phyloP scores from a whole-genome alignment of 495 filamentous ascomycete species.

The Oidiodendron maius region DNA sequence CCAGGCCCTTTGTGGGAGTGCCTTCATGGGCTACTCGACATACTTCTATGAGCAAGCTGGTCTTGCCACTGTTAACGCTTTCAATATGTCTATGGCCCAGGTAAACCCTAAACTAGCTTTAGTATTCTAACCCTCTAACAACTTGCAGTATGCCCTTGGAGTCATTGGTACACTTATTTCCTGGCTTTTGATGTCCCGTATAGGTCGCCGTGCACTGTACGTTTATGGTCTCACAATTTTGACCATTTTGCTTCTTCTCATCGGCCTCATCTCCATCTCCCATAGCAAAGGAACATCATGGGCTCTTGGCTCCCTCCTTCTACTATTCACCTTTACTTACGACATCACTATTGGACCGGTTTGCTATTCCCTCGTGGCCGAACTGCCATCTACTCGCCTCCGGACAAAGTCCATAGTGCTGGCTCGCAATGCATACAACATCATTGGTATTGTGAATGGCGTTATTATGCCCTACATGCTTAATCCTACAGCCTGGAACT shows the following conservation, averaged over 20 bases:
- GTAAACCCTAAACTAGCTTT: neutral
- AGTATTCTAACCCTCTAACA: neutral
- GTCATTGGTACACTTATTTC: conserved; percentile 34
- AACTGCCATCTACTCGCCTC: conserved; percentile 49
- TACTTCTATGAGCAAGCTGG: conserved; percentile 63
- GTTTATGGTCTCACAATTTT: conserved; percentile 14
- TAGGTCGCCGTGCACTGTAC: conserved; percentile 16
- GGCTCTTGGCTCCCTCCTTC: conserved; percentile 47
- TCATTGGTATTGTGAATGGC: conserved; percentile 38
- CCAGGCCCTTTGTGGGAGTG: conserved; percentile 46
- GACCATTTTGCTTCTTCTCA: conserved; percentile 14
- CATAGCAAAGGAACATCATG: conserved; percentile 18
- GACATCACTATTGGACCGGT: conserved; percentile 55
- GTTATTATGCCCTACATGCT: conserved; percentile 48
- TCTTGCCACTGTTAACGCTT: conserved; percentile 38
- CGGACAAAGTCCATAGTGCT: conserved; percentile 51
- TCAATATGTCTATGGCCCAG: conserved; percentile 36
- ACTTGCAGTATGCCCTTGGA: conserved; percentile 28
- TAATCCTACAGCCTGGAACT: conserved; percentile 43
- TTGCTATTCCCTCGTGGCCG: conserved; percentile 55
- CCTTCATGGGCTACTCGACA: conserved; percentile 52
- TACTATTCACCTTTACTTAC: conserved; percentile 49
- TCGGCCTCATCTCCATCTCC: conserved; percentile 15
- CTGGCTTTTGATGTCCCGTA: conserved; percentile 18
- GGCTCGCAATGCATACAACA: conserved; percentile 50